A percentile compares a stretch with the other conserved stretches of the same genome.
phyloP scores from a whole-genome alignment of 2,329 filamentous ascomycete genomes.

The Pseudocercospora macadamiae region DNA sequence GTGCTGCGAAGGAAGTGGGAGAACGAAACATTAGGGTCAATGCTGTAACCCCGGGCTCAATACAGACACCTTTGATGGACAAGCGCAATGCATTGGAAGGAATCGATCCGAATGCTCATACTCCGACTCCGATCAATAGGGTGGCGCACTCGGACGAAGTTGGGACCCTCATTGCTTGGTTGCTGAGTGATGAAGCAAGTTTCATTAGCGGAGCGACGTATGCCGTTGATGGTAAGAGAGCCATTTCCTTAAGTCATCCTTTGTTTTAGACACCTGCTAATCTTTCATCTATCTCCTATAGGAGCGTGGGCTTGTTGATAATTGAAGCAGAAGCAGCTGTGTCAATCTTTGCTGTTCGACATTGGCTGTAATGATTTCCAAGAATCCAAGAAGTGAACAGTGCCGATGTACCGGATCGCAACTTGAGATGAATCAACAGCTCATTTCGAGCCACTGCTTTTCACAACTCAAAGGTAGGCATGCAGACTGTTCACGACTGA shows the following conservation, averaged over 20 bases:
- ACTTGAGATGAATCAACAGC: no score
- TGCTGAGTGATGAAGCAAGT: constrained; percentile 51
- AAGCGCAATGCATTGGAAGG: constrained; percentile 35
- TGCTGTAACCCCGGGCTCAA: constrained; percentile 34
- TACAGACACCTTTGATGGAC: constrained; percentile 34
- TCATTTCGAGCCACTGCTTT: no score
- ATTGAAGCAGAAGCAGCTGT: no score
- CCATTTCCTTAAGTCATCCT: no score
- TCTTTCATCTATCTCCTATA: no score
- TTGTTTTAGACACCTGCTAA: no score
- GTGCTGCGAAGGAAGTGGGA: constrained; percentile 36
- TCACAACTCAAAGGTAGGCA: no score
- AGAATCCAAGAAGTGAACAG: no score
- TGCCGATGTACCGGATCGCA: no score
- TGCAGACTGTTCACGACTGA: constrained; percentile 24
- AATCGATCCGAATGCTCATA: constrained; percentile 26
- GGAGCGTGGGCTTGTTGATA: constrained; percentile 37
- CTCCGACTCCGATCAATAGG: constrained; percentile 30
- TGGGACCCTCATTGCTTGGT: constrained; percentile 47
- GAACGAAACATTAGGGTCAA: constrained; percentile 34
- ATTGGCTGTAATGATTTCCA: neutral
- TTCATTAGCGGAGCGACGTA: constrained; percentile 54
- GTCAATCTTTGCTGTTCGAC: no score
- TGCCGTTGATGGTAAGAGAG: constrained; percentile 54
- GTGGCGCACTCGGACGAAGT: constrained; percentile 30